Conservation (phyloP, 2,329 filamentous ascomycete genomes). For the Sporothrix euskadiensis region DNA sequence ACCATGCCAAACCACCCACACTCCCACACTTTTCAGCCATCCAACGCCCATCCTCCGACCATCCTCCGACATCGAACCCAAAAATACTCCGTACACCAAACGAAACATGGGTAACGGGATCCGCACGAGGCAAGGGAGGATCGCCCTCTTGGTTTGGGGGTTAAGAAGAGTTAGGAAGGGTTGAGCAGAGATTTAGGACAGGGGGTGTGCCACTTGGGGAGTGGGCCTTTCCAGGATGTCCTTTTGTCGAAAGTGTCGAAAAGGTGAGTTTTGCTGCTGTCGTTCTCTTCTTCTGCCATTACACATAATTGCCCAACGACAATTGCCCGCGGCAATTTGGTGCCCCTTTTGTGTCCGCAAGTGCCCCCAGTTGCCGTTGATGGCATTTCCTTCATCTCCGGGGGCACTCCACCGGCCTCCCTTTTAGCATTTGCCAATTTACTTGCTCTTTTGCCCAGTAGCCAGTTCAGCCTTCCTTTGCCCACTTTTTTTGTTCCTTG, state of each 20-base stretch:
- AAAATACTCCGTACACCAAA: conserved; percentile 8
- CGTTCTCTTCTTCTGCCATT: background rate
- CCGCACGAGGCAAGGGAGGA: conserved; percentile 20
- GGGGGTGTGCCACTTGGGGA: background rate
- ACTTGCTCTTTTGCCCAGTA: no score
- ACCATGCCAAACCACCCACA: conserved; percentile 1
- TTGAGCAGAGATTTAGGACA: no score
- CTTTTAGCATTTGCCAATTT: background rate
- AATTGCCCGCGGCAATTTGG: conserved; percentile 14
- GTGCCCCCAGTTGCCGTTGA: background rate
- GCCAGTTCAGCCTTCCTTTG: background rate
- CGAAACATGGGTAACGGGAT: conserved; percentile 3
- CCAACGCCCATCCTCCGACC: background rate
- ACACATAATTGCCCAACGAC: background rate
- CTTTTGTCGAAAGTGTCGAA: background rate
- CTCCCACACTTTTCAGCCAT: background rate
- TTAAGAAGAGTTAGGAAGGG: no score
- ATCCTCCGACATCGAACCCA: background rate
- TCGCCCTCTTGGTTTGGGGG: background rate
- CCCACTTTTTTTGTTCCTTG: background rate
- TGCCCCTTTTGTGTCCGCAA: background rate
- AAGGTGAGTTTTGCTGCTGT: background rate
- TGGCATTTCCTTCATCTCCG: background rate
- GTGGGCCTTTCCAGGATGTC: background rate
- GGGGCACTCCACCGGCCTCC: background rate